phyloP scores from a whole-genome alignment of 331 rosid genomes.

The Malus hybrid region DNA sequence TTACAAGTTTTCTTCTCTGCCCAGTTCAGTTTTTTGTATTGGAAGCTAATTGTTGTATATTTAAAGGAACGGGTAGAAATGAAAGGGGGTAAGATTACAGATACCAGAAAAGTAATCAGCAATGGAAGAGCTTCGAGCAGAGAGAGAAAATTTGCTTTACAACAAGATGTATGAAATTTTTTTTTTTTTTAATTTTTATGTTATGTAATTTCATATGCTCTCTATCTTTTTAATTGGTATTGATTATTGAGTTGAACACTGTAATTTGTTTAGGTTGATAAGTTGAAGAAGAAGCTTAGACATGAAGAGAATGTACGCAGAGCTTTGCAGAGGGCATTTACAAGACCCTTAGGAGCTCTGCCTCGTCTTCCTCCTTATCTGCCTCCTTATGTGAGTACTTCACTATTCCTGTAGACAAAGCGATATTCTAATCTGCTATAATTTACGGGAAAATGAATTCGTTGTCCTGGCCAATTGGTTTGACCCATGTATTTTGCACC shows the following conservation, averaged over 20 bases:
- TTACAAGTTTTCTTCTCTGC: background rate
- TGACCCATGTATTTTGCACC: background rate
- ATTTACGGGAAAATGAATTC: too few species aligned
- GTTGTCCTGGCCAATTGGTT: background rate
- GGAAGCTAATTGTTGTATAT: constrained; percentile 20
- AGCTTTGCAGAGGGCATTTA: constrained; percentile 87
- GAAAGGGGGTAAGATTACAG: constrained; percentile 35
- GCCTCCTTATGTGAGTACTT: constrained; percentile 62
- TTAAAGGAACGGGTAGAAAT: constrained; percentile 53
- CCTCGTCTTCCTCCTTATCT: constrained; percentile 96
- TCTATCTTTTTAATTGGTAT: background rate
- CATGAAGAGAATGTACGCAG: constrained; percentile 78
- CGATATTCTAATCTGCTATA: too few species aligned
- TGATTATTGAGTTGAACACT: constrained; percentile 8
- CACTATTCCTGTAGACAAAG: background rate
- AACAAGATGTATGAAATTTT: constrained; percentile 57
- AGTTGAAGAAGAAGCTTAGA: constrained; percentile 87
- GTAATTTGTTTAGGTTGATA: constrained; percentile 59
- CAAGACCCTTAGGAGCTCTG: constrained; percentile 85
- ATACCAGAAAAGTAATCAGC: constrained; percentile 23
- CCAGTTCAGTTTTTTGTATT: constrained; percentile 5
- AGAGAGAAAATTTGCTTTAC: constrained; percentile 64
- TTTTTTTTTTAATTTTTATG: background rate
- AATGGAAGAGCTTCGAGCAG: constrained; percentile 34
- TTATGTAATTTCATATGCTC: constrained; percentile 2